Evolutionary conservation across 768 basidiomycete species (phyloP).

Genomic region (Pulveroboletus sp.): DNA sequence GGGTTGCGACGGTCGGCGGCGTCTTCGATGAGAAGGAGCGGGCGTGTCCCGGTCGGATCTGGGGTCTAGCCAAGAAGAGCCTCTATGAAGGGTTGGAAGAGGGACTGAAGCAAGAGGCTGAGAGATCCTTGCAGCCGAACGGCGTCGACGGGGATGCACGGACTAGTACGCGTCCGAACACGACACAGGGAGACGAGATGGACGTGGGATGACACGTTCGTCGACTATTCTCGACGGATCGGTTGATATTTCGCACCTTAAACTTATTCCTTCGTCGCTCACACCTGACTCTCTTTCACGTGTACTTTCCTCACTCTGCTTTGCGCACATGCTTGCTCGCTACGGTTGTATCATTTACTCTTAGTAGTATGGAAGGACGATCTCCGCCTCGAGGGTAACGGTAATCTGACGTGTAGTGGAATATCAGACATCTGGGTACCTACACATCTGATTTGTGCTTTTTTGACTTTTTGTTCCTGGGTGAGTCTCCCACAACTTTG

Average conservation of each 20-base stretch:
- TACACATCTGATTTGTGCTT: constrained; percentile 35
- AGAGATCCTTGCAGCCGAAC: constrained; percentile 20
- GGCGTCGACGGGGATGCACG: constrained; percentile 22
- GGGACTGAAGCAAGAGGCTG: constrained; percentile 43
- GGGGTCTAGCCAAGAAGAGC: constrained; percentile 72
- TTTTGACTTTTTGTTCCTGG: constrained; percentile 52
- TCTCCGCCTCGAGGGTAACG: constrained; percentile 5
- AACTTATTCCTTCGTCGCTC: constrained; percentile 29
- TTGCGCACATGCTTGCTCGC: constrained; percentile 22
- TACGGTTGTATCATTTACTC: constrained; percentile 19
- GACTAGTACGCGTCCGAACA: constrained; percentile 37
- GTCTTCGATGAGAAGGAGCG: constrained; percentile 74
- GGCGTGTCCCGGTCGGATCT: constrained; percentile 63
- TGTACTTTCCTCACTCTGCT: constrained; percentile 27
- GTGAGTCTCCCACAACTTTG: constrained; percentile 44
- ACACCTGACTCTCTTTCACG: constrained; percentile 17
- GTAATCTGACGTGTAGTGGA: not conserved
- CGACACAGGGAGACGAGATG: constrained; percentile 58
- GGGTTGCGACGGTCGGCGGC: constrained; percentile 72
- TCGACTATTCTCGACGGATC: too few relatives aligned
- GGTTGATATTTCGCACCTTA: constrained; percentile 9
- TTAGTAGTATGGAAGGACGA: constrained; percentile 7
- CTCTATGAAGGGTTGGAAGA: constrained; percentile 74
- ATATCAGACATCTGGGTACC: not conserved
- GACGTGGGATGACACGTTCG: constrained; percentile 65